Evolutionary conservation across 352 stramenopile species (phyloP).

Genomic region (Phytophthora pinifolia): DNA sequence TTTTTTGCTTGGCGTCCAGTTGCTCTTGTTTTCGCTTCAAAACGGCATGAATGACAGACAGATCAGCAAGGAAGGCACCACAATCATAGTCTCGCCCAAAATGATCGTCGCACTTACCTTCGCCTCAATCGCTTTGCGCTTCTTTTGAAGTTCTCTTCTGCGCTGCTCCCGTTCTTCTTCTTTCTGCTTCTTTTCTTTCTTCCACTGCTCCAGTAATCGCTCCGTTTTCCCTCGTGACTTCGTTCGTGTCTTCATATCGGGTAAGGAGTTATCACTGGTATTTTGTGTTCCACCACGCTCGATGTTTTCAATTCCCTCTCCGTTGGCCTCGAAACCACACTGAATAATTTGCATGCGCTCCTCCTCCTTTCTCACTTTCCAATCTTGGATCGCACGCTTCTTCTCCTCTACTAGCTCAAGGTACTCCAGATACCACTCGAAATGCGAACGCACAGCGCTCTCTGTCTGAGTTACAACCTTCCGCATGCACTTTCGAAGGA

Average conservation of each 20-base stretch:
- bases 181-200: slow-evolving; percentile 43
- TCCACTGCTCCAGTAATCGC: slow-evolving; percentile 41
- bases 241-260: neutral
- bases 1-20: slow-evolving; percentile 75
- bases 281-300: neutral
- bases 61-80: slow-evolving; percentile 1
- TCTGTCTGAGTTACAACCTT: slow-evolving; percentile 54
- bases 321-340: slow-evolving; percentile 37
- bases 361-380: slow-evolving; percentile 54
- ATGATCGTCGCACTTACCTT: slow-evolving; percentile 34
- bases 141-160: slow-evolving; percentile 28
- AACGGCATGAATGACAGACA: slow-evolving; percentile 1
- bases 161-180: slow-evolving; percentile 30
- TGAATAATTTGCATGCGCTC: slow-evolving; percentile 44
- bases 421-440: slow-evolving; percentile 68
- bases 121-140: slow-evolving; percentile 45
- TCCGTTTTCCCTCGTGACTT: slow-evolving; percentile 33
- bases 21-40: slow-evolving; percentile 52
- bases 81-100: neutral
- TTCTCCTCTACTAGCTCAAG: slow-evolving; percentile 60
- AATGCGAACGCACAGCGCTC: slow-evolving; percentile 59
- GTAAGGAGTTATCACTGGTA: slow-evolving; percentile 1
- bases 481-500: slow-evolving; percentile 52
- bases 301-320: slow-evolving; percentile 1
- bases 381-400: slow-evolving; percentile 53